phyloP scores from a whole-genome alignment of 495 filamentous ascomycete species.

The Penicillium cosmopolitanum region DNA sequence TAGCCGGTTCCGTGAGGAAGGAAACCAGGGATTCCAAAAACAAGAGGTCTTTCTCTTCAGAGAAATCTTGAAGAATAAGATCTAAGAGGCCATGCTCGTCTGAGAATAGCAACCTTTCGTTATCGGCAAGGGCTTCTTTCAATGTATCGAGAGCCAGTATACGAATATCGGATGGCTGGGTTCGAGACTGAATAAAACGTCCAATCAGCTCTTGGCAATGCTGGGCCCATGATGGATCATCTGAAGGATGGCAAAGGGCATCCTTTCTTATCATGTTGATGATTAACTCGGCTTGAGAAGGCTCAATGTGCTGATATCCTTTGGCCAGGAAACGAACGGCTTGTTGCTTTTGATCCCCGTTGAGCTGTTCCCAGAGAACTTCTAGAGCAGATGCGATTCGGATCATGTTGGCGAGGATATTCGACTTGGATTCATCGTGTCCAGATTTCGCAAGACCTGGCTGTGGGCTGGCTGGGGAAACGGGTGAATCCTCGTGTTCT shows the following conservation, averaged over 20 bases:
- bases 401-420: constrained; percentile 43
- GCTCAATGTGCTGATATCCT: constrained; percentile 43
- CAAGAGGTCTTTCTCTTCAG: constrained; percentile 50
- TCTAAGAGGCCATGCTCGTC: constrained; percentile 42
- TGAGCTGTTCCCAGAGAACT: constrained; percentile 46
- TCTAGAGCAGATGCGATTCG: constrained; percentile 46
- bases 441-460: constrained; percentile 27
- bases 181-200: constrained; percentile 66
- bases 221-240: constrained; percentile 65
- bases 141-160: constrained; percentile 68
- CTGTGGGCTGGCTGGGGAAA: constrained; percentile 25
- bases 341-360: constrained; percentile 41
- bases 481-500: constrained; percentile 27
- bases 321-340: constrained; percentile 43
- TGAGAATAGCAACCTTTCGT: constrained; percentile 41
- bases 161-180: constrained; percentile 67
- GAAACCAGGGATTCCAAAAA: constrained; percentile 54
- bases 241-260: constrained; percentile 67
- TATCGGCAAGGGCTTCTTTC: constrained; percentile 64
- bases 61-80: constrained; percentile 47
- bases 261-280: constrained; percentile 42
- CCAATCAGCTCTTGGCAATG: constrained; percentile 65
- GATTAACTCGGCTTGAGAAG: constrained; percentile 47
- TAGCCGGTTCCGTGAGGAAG: constrained; percentile 43
- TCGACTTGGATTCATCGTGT: constrained; percentile 42